Percentiles rank a stretch among this genome's conserved stretches.
Evolutionary conservation across 495 filamentous ascomycete species (phyloP).

Genomic region (Bacidia gigantensis): DNA sequence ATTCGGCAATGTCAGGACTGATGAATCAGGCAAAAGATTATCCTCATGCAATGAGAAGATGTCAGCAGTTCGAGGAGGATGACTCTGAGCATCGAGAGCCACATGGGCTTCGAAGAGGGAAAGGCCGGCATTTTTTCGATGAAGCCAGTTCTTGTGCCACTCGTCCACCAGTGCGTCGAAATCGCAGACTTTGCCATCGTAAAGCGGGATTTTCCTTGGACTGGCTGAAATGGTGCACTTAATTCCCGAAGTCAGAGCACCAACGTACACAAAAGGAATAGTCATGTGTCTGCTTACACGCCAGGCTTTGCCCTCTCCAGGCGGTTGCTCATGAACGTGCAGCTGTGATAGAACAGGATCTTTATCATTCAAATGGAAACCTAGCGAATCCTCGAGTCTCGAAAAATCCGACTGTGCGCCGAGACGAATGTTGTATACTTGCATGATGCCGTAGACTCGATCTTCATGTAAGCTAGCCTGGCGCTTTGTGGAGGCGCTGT

Average conservation of each 20-base stretch:
- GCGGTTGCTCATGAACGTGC: too few species aligned
- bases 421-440: background rate
- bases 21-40: too few species aligned
- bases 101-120: background rate
- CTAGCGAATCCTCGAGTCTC: background rate
- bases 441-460: conserved; percentile 2
- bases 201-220: background rate
- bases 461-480: background rate
- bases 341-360: too few species aligned
- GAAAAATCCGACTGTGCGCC: background rate
- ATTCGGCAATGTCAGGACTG: too few species aligned
- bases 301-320: too few species aligned
- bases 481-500: background rate
- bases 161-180: background rate
- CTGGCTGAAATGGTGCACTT: background rate
- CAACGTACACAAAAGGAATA: background rate
- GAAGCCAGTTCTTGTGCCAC: background rate
- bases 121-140: background rate
- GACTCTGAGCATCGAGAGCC: background rate
- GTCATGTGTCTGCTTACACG: too few species aligned
- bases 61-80: too few species aligned
- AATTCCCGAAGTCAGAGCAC: background rate
- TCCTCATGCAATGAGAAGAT: too few species aligned
- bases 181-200: background rate
- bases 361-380: too few species aligned